Evolutionary conservation across 768 basidiomycete species (phyloP), one percentile per base, ranked within the genome.

Genomic region (Rickenella mellea): DNA sequence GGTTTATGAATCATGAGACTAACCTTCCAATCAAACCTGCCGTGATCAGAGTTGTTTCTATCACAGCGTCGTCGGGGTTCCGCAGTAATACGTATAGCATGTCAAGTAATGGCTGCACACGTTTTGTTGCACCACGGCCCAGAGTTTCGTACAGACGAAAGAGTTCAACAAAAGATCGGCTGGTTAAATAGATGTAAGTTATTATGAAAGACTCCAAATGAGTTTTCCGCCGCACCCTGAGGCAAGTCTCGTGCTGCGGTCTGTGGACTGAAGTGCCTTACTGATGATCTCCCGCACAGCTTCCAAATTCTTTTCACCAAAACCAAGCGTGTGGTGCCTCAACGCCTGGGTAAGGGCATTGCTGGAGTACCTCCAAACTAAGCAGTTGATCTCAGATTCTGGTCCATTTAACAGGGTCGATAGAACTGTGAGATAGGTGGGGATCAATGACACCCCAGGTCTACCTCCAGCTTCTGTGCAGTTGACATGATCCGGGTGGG

Each of bases 31-130:
- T 70, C 3, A 60, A 57, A 25, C 82, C 82, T 4, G 80, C 64
- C 11, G 76, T 70, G 3, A 85, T 64, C 12, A 87, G 54, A 1
- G 76, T 59, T 0, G 82, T 82, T 56, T 91, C 87, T 50, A 70
- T 74, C 9, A 75, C 58, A 2, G 68, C 59, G 37, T 69, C 58
- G 45, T 67, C 74, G 2, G 60, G 60, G 1, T 51, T 50, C 17
- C 74, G 69, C 30, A 83, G 68, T 19, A 73, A 54, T 6, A 64
- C 59, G 49, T 73, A 67, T 1, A 86, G 53, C 27, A 62, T 60
- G 21, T 57, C 59, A 50, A 76, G 76, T 21, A 73, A 51, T 1
- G 47, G 40, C 35, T 70, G 70, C 5, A 68, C 60, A 6, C 57
- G 55, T 35, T 48, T 47, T 54, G 58, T 60, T 8, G 60, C 62